phyloP scores from a whole-genome alignment of 2,329 filamentous ascomycete species.

The Fusarium hainanense region DNA sequence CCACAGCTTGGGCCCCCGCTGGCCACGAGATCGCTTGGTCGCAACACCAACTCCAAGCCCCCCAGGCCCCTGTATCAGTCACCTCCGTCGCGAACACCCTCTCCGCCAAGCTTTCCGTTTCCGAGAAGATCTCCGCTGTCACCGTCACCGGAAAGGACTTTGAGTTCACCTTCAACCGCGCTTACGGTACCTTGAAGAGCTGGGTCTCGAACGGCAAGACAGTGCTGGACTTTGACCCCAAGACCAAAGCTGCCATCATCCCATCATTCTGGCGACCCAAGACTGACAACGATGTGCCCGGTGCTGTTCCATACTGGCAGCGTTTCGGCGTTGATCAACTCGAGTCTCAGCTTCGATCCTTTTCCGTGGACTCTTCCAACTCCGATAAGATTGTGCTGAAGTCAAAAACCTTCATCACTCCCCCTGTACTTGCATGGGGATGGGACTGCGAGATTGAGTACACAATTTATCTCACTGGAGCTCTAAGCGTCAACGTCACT shows the following conservation, averaged over 20 bases:
- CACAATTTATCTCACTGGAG: constrained; percentile 59
- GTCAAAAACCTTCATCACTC: constrained; percentile 65
- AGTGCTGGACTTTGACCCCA: constrained; percentile 52
- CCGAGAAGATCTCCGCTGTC: constrained; percentile 10
- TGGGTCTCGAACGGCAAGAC: constrained; percentile 54
- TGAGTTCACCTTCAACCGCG: constrained; percentile 57
- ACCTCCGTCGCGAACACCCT: constrained; percentile 1
- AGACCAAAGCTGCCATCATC: constrained; percentile 51
- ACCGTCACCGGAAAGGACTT: constrained; percentile 46
- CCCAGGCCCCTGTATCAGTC: neutral
- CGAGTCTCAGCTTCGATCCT: constrained; percentile 59
- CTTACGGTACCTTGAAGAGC: constrained; percentile 55
- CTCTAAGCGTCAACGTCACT: constrained; percentile 58
- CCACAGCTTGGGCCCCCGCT: constrained; percentile 61
- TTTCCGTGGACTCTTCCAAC: constrained; percentile 53
- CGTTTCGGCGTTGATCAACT: constrained; percentile 61
- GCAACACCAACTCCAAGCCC: constrained; percentile 55
- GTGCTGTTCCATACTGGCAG: constrained; percentile 68
- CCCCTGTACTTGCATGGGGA: constrained; percentile 71
- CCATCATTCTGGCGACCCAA: constrained; percentile 71
- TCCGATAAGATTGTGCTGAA: constrained; percentile 61
- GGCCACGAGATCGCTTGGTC: constrained; percentile 67
- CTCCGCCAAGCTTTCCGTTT: constrained; percentile 41
- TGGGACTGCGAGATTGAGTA: constrained; percentile 63
- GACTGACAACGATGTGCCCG: constrained; percentile 72